These are phyloP conservation scores for Taphrina wiesneri DNA, from an alignment of 1,139 yeast genomes.

Conservation along the genomic window DNA sequence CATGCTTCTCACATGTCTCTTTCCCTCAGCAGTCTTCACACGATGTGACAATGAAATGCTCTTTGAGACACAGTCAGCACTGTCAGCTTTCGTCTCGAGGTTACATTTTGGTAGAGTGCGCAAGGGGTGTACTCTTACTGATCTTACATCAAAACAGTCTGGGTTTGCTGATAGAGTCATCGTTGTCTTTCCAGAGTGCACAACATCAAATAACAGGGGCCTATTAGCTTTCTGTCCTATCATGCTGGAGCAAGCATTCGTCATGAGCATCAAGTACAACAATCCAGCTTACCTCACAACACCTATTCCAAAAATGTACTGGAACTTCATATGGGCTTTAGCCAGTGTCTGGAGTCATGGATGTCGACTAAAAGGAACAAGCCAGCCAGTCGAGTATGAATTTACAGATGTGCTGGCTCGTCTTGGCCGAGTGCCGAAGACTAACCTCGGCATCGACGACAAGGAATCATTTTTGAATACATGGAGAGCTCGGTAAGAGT, in stretches of 20 bases:
- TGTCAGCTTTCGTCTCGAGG: constrained; percentile 2
- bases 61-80: constrained; percentile 21
- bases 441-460: constrained; percentile 25
- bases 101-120: background rate
- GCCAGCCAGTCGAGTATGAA: constrained; percentile 11
- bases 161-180: background rate
- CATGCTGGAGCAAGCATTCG: constrained; percentile 19
- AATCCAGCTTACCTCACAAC: constrained; percentile 26
- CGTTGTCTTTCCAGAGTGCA: constrained; percentile 24
- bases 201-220: constrained; percentile 33
- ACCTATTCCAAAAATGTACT: constrained; percentile 24
- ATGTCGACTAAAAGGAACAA: constrained; percentile 18
- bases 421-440: constrained; percentile 26
- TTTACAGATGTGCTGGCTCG: constrained; percentile 27
- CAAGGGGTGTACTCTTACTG: background rate
- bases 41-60: constrained; percentile 22
- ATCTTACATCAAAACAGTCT: background rate
- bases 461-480: constrained; percentile 28
- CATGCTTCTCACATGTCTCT: constrained; percentile 11
- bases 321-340: constrained; percentile 26
- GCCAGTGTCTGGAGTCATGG: constrained; percentile 22
- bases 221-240: constrained; percentile 31
- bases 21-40: constrained; percentile 18
- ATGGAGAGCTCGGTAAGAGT: constrained; percentile 5
- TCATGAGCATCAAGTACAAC: constrained; percentile 25